These are phyloP conservation scores for Lachancea dasiensis DNA, from an alignment of 805 yeast genomes.

Conservation along the genomic window DNA sequence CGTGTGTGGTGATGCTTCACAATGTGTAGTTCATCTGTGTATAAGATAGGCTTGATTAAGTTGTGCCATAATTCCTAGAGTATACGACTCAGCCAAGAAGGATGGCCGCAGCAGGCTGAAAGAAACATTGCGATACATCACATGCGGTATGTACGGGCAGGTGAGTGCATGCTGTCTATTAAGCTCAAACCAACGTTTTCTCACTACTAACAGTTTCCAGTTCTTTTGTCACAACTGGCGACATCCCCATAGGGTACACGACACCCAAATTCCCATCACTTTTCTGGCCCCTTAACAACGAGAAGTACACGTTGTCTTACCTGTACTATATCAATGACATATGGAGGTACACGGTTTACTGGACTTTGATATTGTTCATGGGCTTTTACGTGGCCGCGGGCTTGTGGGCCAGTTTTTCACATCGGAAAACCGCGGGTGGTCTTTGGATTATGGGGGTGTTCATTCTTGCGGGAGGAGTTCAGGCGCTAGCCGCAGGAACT, in stretches of 20 bases:
- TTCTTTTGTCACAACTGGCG: constrained; percentile 40
- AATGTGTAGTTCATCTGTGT: constrained; percentile 2
- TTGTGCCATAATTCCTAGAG: no score
- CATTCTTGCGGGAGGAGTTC: constrained; percentile 48
- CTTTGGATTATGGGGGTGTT: constrained; percentile 43
- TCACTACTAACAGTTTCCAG: constrained; percentile 10
- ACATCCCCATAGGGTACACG: constrained; percentile 74
- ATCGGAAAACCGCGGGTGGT: constrained; percentile 37
- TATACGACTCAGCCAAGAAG: no score
- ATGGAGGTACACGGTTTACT: constrained; percentile 75
- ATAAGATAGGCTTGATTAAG: no score
- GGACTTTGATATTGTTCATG: constrained; percentile 69
- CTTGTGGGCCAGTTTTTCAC: constrained; percentile 47
- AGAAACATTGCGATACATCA: no score
- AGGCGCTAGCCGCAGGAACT: constrained; percentile 69
- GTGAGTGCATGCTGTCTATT: no score
- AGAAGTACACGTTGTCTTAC: constrained; percentile 39
- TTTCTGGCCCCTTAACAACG: constrained; percentile 54
- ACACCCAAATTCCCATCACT: constrained; percentile 79
- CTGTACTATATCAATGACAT: constrained; percentile 67
- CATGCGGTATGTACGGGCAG: no score
- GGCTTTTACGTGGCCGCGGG: constrained; percentile 65
- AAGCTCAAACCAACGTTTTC: no score
- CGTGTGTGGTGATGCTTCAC: constrained; percentile 2
- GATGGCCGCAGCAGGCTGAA: no score